A percentile compares a stretch with the other conserved stretches of the same genome.
Conservation (phyloP, 140 eudicot genomes). For the Cichorium intybus region DNA sequence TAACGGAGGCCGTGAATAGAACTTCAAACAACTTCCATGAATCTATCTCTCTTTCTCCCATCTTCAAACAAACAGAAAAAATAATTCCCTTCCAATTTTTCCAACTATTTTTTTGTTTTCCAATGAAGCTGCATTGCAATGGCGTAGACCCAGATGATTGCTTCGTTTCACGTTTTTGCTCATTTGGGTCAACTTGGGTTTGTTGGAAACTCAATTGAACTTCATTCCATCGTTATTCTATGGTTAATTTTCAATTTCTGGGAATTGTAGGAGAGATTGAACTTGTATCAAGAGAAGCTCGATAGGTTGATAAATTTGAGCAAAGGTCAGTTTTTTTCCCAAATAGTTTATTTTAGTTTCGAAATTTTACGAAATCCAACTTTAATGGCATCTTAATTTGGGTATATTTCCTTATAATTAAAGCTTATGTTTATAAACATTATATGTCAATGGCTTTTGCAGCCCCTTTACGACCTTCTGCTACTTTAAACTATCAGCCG, state of each 20-base stretch:
- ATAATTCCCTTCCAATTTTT: not conserved
- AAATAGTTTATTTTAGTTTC: not conserved
- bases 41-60: not conserved
- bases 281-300: constrained; percentile 79
- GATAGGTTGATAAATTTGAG: constrained; percentile 56
- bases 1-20: constrained; percentile 57
- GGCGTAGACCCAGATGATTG: constrained; percentile 77
- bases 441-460: constrained; percentile 19
- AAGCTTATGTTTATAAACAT: constrained; percentile 1
- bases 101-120: constrained; percentile 14
- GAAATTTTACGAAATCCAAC: constrained; percentile 2
- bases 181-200: not conserved
- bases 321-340: constrained; percentile 49
- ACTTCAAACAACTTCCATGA: constrained; percentile 53
- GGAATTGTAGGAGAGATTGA: too few species aligned
- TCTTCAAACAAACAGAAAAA: not conserved
- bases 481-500: constrained; percentile 60
- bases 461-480: constrained; percentile 81
- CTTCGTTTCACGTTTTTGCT: not conserved
- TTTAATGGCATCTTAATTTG: not conserved
- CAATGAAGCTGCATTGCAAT: constrained; percentile 81
- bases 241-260: too few species aligned
- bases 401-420: not conserved
- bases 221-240: too few species aligned
- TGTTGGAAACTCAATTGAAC: constrained; percentile 4